Conservation (phyloP, 768 basidiomycete species). For the Lentinus tigrinus region DNA sequence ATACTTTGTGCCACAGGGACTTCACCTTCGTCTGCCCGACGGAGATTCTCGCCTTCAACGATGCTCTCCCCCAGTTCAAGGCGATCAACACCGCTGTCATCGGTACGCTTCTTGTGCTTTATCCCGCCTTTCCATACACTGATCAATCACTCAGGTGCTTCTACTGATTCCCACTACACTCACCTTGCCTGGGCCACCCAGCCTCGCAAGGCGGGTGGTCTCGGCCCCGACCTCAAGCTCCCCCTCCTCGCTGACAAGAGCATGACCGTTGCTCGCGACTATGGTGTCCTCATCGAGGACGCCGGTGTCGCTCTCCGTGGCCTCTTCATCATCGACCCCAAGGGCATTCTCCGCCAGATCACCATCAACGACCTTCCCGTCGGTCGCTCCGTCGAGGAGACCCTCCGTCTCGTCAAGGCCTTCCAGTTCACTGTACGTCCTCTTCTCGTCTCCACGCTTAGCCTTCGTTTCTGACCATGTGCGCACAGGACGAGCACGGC, state of each 20-base stretch:
- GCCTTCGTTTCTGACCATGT: background rate
- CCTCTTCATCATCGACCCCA: slow-evolving; percentile 83
- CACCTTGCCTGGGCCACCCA: slow-evolving; percentile 88
- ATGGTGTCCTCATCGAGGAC: slow-evolving; percentile 86
- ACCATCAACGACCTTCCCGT: slow-evolving; percentile 93
- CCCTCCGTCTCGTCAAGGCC: slow-evolving; percentile 85
- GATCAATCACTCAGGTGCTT: slow-evolving; percentile 51
- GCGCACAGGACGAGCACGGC: slow-evolving; percentile 74
- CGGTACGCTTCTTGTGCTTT: slow-evolving; percentile 42
- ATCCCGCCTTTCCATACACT: background rate
- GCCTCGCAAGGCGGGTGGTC: slow-evolving; percentile 81
- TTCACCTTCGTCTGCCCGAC: slow-evolving; percentile 94
- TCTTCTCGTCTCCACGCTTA: background rate
- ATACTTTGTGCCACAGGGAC: slow-evolving; percentile 46
- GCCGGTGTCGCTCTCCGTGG: slow-evolving; percentile 87
- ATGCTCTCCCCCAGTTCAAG: slow-evolving; percentile 74
- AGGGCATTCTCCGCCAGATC: slow-evolving; percentile 76
- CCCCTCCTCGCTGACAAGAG: slow-evolving; percentile 79
- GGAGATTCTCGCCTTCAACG: slow-evolving; percentile 94
- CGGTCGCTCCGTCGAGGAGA: slow-evolving; percentile 94
- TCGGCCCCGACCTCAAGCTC: slow-evolving; percentile 85
- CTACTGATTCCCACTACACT: slow-evolving; percentile 87
- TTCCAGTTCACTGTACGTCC: slow-evolving; percentile 82
- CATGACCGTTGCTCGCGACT: slow-evolving; percentile 80
- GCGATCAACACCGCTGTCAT: slow-evolving; percentile 74